Base-by-base conservation (phyloP, 2,329 filamentous ascomycete species). In the Monascus ruber region DNA sequence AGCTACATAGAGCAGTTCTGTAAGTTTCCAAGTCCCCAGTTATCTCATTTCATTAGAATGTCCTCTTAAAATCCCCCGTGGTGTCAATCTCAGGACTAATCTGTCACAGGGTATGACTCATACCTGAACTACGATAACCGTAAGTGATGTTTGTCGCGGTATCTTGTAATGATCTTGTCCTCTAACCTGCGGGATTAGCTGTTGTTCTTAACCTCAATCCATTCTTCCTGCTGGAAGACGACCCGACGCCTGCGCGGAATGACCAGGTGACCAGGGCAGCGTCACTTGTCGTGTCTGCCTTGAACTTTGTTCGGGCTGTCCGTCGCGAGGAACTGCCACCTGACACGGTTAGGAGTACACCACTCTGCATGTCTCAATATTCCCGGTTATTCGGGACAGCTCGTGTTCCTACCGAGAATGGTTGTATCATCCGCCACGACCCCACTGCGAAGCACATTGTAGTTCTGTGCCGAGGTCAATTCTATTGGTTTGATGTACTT, bases 1-100 rank as follows among this genome's bases (percentile, higher is more conserved):
- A 96, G 89, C 63, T 98, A 95, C 58, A 96, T 98, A 52, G 91
- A 96, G 59, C 91, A 98, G 55, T 98, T 98, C 53, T 98, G 89
- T 94, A 75, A 58, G 85, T 74, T 28, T 33, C 2, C 24, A 24
- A 6, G 33, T 4, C 17, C 17, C 17, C 17, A 17, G 17, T 17
- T 17, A 2, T 17, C 17, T 17, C 17, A 3, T 17, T 17, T 17
- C 17, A 17, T 17, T 17, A 17, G 17, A 17, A 17, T 17, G 17
- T 17, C 17, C 17, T 17, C 17, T 17, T 17, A 17, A 17, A 17
- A 17, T 17, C 17, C 17, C 17, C 3, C 17, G 17, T 17, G 17
- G 17, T 17, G 17, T 17, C 17, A 17, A 17, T 17, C 17, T 17
- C 17, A 17, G 17, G 17, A 17, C 17, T 17, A 17, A 17, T 24